phyloP scores from a whole-genome alignment of 1,139 yeast species.

The Pichia cactophila region DNA sequence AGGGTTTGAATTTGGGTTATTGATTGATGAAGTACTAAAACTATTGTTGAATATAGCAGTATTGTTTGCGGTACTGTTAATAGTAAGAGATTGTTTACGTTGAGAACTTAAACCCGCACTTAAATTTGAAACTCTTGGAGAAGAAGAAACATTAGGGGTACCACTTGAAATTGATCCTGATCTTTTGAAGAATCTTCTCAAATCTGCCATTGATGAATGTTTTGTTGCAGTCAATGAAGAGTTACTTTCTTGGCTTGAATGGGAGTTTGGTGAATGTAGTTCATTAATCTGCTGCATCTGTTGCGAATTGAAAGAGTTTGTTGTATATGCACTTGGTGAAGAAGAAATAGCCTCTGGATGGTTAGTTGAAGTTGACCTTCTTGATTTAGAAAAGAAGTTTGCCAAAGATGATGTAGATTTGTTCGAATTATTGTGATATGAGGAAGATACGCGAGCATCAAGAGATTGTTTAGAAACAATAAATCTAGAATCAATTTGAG shows the following conservation, averaged over 20 bases:
- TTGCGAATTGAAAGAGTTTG: slow-evolving; percentile 3
- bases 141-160: slow-evolving; percentile 13
- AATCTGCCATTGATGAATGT: slow-evolving; percentile 72
- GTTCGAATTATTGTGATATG: slow-evolving; percentile 8
- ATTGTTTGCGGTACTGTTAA: not conserved
- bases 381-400: slow-evolving; percentile 41
- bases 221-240: slow-evolving; percentile 24
- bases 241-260: slow-evolving; percentile 12
- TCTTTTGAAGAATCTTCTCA: slow-evolving; percentile 62
- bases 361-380: slow-evolving; percentile 24
- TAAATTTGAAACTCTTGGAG: slow-evolving; percentile 39
- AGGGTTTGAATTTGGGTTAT: slow-evolving; percentile 1
- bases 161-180: slow-evolving; percentile 24
- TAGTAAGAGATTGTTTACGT: slow-evolving; percentile 16
- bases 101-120: slow-evolving; percentile 27
- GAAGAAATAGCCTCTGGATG: slow-evolving; percentile 18
- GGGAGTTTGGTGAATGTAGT: slow-evolving; percentile 25
- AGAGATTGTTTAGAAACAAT: slow-evolving; percentile 66
- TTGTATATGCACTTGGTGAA: slow-evolving; percentile 21
- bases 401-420: slow-evolving; percentile 43
- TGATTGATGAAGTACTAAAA: not conserved
- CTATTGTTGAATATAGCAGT: not conserved
- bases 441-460: slow-evolving; percentile 33
- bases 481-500: slow-evolving; percentile 59
- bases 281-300: slow-evolving; percentile 6